Base-by-base conservation (phyloP, 83 land plant species). In the Isoetes engelmannii region DNA sequence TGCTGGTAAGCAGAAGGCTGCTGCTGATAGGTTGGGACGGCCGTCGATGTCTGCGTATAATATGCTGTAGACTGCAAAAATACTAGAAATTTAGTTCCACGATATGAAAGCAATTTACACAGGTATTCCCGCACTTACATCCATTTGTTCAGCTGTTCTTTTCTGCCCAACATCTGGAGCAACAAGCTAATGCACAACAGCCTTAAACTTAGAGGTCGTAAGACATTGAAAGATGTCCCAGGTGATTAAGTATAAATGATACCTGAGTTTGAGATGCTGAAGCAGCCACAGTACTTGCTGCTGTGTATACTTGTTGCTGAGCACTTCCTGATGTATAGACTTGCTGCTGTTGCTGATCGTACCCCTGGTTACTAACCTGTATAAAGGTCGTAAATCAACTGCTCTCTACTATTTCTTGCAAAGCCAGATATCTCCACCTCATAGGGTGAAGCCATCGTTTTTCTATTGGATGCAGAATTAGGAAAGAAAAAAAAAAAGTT, bases 131-230 rank as follows among this genome's bases (percentile, higher is more conserved):
- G 18, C 12, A 10, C 50, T 17, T 5, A 58, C 17, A 0, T 68
- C 70, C 70, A 68, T 68, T 41, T 68, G 70, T 21, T 68, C 70
- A 19, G 70, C 70, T 20, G 70, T 20, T 18, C 70, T 17, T 42
- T 68, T 68, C 43, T 68, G 70, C 15, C 70, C 70, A 50, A 51
- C 70, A 20, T 68, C 70, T 51, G 60, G 42, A 12, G 61, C 44
- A 54, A 46, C 19, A 5, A 53, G 44, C 54, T 68, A 58, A 56
- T 68, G 70, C 9, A 28, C 37, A 28, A 28, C 37, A 28, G 10
- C 10, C 62, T 1, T 51, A 15, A 10, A 51, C 54, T 12, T 12
- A 12, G 54, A 51, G 15, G 54, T 12, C 12, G 54, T n/a, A 51
- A 10, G 15, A 12, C 15, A 51, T 51, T 12, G n/a, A 12, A 10